Percentiles rank a stretch among this genome's conserved stretches.
Evolutionary conservation across 139 green algal species (phyloP).

Genomic region (Tetradesmus lagerheimii): DNA sequence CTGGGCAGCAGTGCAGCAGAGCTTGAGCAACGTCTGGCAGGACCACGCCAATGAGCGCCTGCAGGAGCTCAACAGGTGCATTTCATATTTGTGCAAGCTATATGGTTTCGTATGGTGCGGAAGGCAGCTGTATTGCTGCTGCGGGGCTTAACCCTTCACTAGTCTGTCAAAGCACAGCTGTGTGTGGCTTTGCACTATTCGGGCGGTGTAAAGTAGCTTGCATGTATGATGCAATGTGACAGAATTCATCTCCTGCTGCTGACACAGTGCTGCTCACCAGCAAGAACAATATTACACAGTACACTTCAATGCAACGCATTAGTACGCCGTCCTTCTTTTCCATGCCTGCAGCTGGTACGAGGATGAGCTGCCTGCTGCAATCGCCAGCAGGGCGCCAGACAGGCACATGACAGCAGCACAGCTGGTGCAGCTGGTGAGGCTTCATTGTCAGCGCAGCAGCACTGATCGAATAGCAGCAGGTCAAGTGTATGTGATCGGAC

Average conservation of each 20-base stretch:
- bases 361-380: neutral
- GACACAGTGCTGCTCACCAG: neutral
- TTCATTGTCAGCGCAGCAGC: too few species aligned
- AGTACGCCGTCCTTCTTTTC: neutral
- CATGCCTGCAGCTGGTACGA: slow-evolving; percentile 22
- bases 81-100: neutral
- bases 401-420: slow-evolving; percentile 8
- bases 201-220: too few species aligned
- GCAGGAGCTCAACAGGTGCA: neutral
- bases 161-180: too few species aligned
- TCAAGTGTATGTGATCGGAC: too few species aligned
- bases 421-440: slow-evolving; percentile 9
- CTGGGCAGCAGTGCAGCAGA: neutral
- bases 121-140: neutral
- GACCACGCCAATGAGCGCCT: neutral
- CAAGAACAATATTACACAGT: too few species aligned
- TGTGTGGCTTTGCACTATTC: too few species aligned
- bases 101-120: neutral
- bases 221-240: too few species aligned
- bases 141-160: too few species aligned
- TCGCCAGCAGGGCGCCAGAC: neutral
- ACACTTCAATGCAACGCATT: neutral
- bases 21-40: neutral
- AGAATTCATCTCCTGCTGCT: neutral
- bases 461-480: too few species aligned